Evolutionary conservation across 2,329 filamentous ascomycete genomes (phyloP).

Genomic region (Pezicula radicicola): DNA sequence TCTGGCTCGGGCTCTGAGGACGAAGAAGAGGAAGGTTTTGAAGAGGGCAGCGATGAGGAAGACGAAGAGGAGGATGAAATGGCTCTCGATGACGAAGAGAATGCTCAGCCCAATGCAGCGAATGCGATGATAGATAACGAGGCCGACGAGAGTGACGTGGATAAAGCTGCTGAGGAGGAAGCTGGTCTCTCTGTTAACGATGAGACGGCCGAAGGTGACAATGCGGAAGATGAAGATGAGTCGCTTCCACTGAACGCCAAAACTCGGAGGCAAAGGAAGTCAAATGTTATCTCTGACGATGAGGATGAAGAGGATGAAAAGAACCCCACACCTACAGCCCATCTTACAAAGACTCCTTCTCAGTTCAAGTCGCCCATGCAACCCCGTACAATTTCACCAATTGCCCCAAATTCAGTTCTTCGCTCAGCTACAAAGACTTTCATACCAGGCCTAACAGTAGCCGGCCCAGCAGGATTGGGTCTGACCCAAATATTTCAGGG

Average conservation of each 20-base stretch:
- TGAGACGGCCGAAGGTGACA: conserved; percentile 19
- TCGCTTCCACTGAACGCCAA: conserved; percentile 8
- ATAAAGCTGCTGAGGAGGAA: conserved; percentile 26
- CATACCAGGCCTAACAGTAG: conserved; percentile 64
- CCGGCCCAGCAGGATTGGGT: conserved; percentile 62
- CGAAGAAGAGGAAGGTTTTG: conserved; percentile 38
- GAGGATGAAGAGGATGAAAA: conserved; percentile 40
- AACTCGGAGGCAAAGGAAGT: conserved; percentile 17
- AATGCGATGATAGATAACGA: conserved; percentile 27
- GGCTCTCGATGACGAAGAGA: conserved; percentile 41
- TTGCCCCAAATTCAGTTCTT: conserved; percentile 59
- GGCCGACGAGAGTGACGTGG: conserved; percentile 37
- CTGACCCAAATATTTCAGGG: conserved; percentile 89
- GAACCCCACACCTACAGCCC: conserved; percentile 14
- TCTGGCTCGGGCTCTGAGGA: conserved; percentile 25
- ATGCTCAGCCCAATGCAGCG: conserved; percentile 33
- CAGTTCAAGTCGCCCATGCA: conserved; percentile 25
- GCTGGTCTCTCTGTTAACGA: conserved; percentile 28
- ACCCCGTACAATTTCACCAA: conserved; percentile 41
- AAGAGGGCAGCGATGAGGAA: conserved; percentile 20
- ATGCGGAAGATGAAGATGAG: conserved; percentile 20
- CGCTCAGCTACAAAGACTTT: conserved; percentile 67
- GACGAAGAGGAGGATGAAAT: conserved; percentile 15
- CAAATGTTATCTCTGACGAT: conserved; percentile 35
- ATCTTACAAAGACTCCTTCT: background rate